Conservation (phyloP, 1,284 basidiomycete species). For the Mrakiaceae sp. region DNA sequence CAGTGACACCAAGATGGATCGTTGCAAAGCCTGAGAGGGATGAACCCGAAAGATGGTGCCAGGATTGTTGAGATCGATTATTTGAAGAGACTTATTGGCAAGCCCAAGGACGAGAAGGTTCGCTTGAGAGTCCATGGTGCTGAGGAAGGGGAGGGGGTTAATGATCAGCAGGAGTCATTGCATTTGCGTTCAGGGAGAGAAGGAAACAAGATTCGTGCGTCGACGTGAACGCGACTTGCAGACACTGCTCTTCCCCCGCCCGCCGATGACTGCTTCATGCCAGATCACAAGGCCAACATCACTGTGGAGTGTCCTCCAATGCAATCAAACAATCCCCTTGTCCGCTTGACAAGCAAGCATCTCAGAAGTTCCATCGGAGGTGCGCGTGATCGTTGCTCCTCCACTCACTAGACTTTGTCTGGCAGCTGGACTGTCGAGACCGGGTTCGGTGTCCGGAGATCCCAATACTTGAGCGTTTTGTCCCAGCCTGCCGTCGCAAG, state of each 20-base stretch:
- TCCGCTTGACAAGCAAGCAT: too few species aligned
- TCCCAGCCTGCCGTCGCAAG: constrained; percentile 84
- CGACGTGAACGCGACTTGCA: too few species aligned
- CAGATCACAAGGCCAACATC: too few species aligned
- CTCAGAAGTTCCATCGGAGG: too few species aligned
- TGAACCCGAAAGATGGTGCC: constrained; percentile 59
- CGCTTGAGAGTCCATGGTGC: constrained; percentile 64
- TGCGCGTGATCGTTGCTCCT: background rate
- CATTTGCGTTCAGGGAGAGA: too few species aligned
- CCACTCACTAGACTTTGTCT: constrained; percentile 62
- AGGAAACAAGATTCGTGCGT: too few species aligned
- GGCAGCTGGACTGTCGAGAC: constrained; percentile 67
- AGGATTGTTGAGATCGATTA: constrained; percentile 76
- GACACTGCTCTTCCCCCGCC: too few species aligned
- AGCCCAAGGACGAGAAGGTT: constrained; percentile 90
- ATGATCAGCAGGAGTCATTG: background rate
- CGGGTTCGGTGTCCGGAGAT: constrained; percentile 40
- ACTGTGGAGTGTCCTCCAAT: too few species aligned
- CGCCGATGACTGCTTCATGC: too few species aligned
- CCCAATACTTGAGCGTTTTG: constrained; percentile 55
- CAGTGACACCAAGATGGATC: background rate
- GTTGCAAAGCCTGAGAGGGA: constrained; percentile 1
- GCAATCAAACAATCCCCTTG: too few species aligned
- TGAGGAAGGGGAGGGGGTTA: constrained; percentile 16
- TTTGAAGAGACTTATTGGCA: constrained; percentile 78